Percentiles rank a stretch among this genome's conserved stretches.
phyloP scores from a whole-genome alignment of 139 green algal genomes.

The Volvox reticuliferus region DNA sequence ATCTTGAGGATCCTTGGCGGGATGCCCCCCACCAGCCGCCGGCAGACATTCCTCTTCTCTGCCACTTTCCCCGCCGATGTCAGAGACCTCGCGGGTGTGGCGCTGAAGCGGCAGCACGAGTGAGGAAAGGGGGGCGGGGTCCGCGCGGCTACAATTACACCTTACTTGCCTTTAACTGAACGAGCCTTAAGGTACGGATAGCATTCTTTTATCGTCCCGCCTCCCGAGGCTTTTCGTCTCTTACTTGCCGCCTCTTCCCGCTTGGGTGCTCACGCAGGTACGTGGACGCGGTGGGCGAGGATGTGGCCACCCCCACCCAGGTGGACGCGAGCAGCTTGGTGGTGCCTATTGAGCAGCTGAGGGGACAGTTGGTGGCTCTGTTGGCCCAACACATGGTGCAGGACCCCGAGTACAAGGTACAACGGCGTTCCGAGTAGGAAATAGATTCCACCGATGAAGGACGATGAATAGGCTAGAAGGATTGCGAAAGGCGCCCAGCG shows the following conservation, averaged over 20 bases:
- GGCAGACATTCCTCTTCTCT: slow-evolving; percentile 94
- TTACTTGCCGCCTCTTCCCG: too few relatives aligned
- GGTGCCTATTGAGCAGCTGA: slow-evolving; percentile 23
- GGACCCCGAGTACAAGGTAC: slow-evolving; percentile 73
- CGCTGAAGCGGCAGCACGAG: slow-evolving; percentile 38
- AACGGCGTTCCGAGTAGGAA: too few relatives aligned
- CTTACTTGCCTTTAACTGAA: too few relatives aligned
- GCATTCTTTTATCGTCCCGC: too few relatives aligned
- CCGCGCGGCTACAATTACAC: too few relatives aligned
- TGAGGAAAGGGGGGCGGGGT: not conserved
- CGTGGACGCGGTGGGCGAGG: slow-evolving; percentile 60
- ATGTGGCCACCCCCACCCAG: slow-evolving; percentile 55
- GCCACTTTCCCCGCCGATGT: slow-evolving; percentile 86
- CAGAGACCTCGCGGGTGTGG: slow-evolving; percentile 65
- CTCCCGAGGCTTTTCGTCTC: too few relatives aligned
- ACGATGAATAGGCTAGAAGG: too few relatives aligned
- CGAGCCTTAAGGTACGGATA: too few relatives aligned
- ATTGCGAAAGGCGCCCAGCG: too few relatives aligned
- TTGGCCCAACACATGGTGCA: slow-evolving; percentile 59
- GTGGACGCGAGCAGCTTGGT: slow-evolving; percentile 30
- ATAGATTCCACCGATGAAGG: too few relatives aligned
- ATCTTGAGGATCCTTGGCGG: slow-evolving; percentile 69
- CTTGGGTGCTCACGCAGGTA: not conserved
- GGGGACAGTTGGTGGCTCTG: slow-evolving; percentile 47
- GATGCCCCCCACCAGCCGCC: slow-evolving; percentile 71